phyloP scores from a whole-genome alignment of 2,329 filamentous ascomycete species.

The Cladosporium austrohemisphaericum region DNA sequence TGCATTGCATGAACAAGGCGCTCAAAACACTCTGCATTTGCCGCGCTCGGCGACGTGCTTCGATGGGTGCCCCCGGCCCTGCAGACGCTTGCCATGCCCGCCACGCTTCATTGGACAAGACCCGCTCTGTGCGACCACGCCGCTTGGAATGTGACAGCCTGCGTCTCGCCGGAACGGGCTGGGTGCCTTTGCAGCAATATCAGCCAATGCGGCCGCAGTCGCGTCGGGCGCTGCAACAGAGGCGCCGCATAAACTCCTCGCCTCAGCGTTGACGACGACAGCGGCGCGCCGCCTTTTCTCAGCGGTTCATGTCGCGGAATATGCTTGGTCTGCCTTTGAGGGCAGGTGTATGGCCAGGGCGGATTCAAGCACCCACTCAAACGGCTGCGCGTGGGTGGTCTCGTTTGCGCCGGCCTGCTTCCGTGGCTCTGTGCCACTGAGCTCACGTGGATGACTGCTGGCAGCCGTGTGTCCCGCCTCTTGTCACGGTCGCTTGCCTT shows the following conservation, averaged over 20 bases:
- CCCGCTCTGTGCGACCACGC: no score
- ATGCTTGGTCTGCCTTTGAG: no score
- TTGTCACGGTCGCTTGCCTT: slow-evolving; percentile 10
- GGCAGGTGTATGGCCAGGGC: background rate
- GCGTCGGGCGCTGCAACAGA: no score
- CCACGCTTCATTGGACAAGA: no score
- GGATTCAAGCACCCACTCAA: background rate
- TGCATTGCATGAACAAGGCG: background rate
- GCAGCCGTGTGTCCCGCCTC: slow-evolving; percentile 3
- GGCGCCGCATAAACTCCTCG: no score
- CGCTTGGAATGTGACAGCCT: background rate
- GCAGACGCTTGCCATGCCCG: background rate
- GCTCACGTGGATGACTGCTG: slow-evolving; percentile 8
- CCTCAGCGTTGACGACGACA: slow-evolving; percentile 2
- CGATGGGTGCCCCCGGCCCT: background rate
- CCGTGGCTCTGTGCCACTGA: slow-evolving; percentile 11
- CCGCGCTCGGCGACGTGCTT: slow-evolving; percentile 7
- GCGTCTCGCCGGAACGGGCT: slow-evolving; percentile 6
- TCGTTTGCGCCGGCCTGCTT: slow-evolving; percentile 2
- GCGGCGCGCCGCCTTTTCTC: background rate
- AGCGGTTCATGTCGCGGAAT: no score
- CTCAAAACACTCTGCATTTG: background rate
- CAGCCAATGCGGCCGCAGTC: background rate
- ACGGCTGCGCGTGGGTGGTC: background rate
- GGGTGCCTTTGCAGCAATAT: background rate